Conservation (phyloP, 2,329 filamentous ascomycete genomes). For the Arachnopeziza araneosa region DNA sequence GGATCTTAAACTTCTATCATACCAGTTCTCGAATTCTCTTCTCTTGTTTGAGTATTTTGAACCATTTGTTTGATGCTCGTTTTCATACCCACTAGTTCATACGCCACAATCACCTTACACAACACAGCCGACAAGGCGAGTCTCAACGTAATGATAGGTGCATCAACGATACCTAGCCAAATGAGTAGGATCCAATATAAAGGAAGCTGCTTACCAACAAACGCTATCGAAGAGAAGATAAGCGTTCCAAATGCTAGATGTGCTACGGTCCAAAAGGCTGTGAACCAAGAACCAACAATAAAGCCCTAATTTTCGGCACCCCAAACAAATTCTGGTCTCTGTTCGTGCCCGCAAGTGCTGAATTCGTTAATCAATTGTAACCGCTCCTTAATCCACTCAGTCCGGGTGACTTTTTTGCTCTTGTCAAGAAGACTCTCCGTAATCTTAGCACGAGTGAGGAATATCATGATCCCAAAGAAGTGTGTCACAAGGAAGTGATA, state of each 20-base stretch:
- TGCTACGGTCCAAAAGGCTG: neutral
- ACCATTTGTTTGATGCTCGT: neutral
- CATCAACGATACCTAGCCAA: neutral
- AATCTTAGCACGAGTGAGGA: neutral
- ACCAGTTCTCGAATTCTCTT: neutral
- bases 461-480: neutral
- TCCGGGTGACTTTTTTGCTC: neutral
- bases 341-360: neutral
- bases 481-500: neutral
- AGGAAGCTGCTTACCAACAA: neutral
- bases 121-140: neutral
- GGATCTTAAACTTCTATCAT: neutral
- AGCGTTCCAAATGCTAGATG: neutral
- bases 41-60: neutral
- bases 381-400: neutral
- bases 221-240: neutral
- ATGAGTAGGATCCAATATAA: neutral
- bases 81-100: conserved; percentile 1
- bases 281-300: neutral
- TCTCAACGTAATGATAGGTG: neutral
- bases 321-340: neutral
- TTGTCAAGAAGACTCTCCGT: neutral
- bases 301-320: neutral
- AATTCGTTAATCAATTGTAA: neutral
- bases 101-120: neutral